phyloP scores from a whole-genome alignment of 2,329 filamentous ascomycete genomes.

The Pseudogymnoascus sp. region DNA sequence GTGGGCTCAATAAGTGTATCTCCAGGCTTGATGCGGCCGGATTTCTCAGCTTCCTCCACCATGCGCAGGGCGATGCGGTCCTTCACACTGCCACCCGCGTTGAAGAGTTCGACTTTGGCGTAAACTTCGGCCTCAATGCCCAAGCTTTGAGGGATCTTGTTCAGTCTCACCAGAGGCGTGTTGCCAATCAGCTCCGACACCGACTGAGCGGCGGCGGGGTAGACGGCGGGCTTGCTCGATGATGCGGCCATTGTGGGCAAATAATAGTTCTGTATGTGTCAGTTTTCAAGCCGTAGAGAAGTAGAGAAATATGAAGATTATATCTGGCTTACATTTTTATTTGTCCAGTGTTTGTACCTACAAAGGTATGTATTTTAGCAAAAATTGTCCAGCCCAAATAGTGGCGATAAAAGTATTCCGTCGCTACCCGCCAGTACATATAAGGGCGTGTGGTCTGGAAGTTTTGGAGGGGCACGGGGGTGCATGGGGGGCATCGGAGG shows the following conservation, averaged over 20 bases:
- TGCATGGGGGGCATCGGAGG: not conserved
- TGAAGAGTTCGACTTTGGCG: slow-evolving; percentile 88
- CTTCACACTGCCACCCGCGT: slow-evolving; percentile 88
- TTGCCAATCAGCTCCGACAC: slow-evolving; percentile 88
- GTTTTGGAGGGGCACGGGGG: not conserved
- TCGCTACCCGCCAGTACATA: not conserved
- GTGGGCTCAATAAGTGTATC: slow-evolving; percentile 97
- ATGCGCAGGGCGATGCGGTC: slow-evolving; percentile 93
- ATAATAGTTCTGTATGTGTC: not conserved
- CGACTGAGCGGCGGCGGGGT: slow-evolving; percentile 40
- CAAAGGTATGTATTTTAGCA: not conserved
- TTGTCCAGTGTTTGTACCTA: not conserved
- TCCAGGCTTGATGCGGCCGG: slow-evolving; percentile 89
- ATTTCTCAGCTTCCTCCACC: slow-evolving; percentile 90
- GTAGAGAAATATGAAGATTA: not conserved
- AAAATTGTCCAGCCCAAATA: not conserved
- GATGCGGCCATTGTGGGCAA: not conserved
- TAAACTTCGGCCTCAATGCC: slow-evolving; percentile 86
- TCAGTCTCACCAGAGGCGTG: slow-evolving; percentile 89
- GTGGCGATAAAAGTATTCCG: slow-evolving; percentile 8
- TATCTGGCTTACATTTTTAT: not conserved
- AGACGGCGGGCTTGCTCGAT: slow-evolving; percentile 20
- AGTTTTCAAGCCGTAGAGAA: not conserved
- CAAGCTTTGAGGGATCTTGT: slow-evolving; percentile 83
- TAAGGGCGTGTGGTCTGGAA: not conserved